Evolutionary conservation across 768 basidiomycete species (phyloP).

Genomic region (Suillus americanus): DNA sequence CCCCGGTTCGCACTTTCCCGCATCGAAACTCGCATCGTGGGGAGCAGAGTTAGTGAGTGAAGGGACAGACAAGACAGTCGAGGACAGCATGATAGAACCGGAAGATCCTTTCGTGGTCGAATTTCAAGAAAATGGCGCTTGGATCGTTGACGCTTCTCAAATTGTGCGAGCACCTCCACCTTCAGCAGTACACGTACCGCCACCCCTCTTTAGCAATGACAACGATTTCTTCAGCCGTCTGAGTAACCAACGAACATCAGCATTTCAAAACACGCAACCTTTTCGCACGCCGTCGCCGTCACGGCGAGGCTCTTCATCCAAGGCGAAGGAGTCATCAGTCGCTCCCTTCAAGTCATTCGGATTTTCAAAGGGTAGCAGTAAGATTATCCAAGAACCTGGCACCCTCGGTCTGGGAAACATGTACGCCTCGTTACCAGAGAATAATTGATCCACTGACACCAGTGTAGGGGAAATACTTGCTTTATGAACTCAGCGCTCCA

Average conservation of each 20-base stretch:
- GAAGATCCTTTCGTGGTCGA: slow-evolving; percentile 82
- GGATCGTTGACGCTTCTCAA: slow-evolving; percentile 48
- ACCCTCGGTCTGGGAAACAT: slow-evolving; percentile 89
- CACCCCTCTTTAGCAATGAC: slow-evolving; percentile 54
- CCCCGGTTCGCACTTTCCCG: slow-evolving; percentile 29
- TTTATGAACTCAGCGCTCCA: slow-evolving; percentile 99
- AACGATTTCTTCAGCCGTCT: slow-evolving; percentile 58
- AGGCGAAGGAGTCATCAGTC: slow-evolving; percentile 25
- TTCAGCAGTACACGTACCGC: slow-evolving; percentile 28
- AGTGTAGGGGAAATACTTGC: slow-evolving; percentile 85
- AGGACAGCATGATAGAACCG: slow-evolving; percentile 55
- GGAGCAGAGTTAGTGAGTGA: slow-evolving; percentile 44
- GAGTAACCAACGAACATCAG: slow-evolving; percentile 22
- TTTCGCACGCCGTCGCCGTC: slow-evolving; percentile 22
- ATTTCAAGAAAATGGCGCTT: slow-evolving; percentile 54
- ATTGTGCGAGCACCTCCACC: slow-evolving; percentile 7
- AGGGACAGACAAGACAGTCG: slow-evolving; percentile 47
- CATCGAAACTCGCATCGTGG: slow-evolving; percentile 22
- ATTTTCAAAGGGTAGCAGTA: slow-evolving; percentile 36
- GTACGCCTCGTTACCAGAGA: slow-evolving; percentile 33
- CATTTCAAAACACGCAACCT: slow-evolving; percentile 23
- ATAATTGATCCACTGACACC: slow-evolving; percentile 16
- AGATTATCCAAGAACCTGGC: slow-evolving; percentile 56
- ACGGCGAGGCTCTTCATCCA: slow-evolving; percentile 22
- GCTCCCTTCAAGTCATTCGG: slow-evolving; percentile 33